phyloP scores from a whole-genome alignment of 2,329 filamentous ascomycete genomes.

The Rutstroemia sydowiana region DNA sequence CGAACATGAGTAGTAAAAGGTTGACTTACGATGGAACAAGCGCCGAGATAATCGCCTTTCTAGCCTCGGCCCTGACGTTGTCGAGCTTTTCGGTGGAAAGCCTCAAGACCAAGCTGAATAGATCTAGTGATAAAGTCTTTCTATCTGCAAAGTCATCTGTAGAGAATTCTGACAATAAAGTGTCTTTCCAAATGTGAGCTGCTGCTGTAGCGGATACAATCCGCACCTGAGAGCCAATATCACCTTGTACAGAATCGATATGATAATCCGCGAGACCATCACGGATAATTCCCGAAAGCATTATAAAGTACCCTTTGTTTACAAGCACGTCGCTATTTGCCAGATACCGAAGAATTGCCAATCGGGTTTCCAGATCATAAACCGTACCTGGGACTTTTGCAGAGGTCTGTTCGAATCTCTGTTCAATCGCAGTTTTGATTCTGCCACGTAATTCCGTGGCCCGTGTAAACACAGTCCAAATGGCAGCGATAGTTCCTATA shows the following conservation, averaged over 20 bases:
- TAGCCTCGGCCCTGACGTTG: conserved; percentile 66
- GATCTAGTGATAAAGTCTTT: conserved; percentile 11
- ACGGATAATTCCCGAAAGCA: conserved; percentile 31
- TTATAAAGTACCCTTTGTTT: conserved; percentile 6
- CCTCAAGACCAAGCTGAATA: conserved; percentile 40
- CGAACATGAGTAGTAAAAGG: no score
- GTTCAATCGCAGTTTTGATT: conserved; percentile 37
- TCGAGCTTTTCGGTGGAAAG: conserved; percentile 86
- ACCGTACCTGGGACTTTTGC: conserved; percentile 29
- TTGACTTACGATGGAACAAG: conserved; percentile 1
- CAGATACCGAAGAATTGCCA: conserved; percentile 49
- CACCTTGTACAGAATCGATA: conserved; percentile 72
- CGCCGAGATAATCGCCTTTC: conserved; percentile 42
- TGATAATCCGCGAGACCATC: conserved; percentile 81
- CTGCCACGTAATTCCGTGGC: conserved; percentile 11
- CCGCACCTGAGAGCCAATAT: conserved; percentile 81
- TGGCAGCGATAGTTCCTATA: conserved; percentile 43
- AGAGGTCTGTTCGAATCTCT: conserved; percentile 39
- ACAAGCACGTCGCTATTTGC: conserved; percentile 36
- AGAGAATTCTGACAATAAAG: not conserved
- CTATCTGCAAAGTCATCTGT: not conserved
- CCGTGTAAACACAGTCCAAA: conserved; percentile 27
- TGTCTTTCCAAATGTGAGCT: conserved; percentile 34
- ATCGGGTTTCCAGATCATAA: conserved; percentile 43
- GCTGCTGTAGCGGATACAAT: conserved; percentile 68